Base-by-base conservation (phyloP, 768 basidiomycete genomes). In the Calocybe indica region DNA sequence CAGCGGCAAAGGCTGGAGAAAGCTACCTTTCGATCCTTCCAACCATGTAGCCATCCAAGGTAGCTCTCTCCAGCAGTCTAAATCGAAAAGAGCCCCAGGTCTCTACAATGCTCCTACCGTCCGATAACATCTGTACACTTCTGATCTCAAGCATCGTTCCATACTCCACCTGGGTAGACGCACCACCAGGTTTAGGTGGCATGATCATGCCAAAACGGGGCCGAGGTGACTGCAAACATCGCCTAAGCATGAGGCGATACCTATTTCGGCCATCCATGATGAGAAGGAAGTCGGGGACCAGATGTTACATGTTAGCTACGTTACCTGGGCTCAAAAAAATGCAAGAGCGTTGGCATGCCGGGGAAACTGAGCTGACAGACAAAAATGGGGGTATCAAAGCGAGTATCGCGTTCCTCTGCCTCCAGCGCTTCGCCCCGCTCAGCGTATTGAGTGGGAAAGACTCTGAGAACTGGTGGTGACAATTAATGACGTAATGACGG, bases 201-300 rank as follows among this genome's bases (percentile, higher is more conserved):
- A 95, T 83, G 58, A 96, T 78, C 90, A 97, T 97, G 34, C 95
- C 95, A 64, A 98, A 96, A 15, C 75, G 73, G n/a, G 89, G 89
- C 37, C 69, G 70, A 5, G 79, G 71, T 11, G 76, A 80, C 57
- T 91, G 85, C 48, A 97, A 83, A 62, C 88, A 92, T n/a, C 95
- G 83, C 15, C 95, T 87, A 46, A 98, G 84, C 95, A 98, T 97
- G 43, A 98, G 76, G 6, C 95, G 85, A 63, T 97, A 94, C 57
- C 84, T 83, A 49, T 7, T 37, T 34, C 33, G 22, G 28, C 11
- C 33, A 15, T 29, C 10, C 31, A 12, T 29, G 13, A 47, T 12
- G 13, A 48, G 10, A 45, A 37, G 42, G 36, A 40, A 28, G 41
- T 39, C 22, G 50, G 14, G 40, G 31, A 43, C 15, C 30, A 50